A percentile compares a stretch with the other conserved stretches of the same genome.
Evolutionary conservation across 2,329 filamentous ascomycete species (phyloP).

Genomic region (Paecilomyces sp.): DNA sequence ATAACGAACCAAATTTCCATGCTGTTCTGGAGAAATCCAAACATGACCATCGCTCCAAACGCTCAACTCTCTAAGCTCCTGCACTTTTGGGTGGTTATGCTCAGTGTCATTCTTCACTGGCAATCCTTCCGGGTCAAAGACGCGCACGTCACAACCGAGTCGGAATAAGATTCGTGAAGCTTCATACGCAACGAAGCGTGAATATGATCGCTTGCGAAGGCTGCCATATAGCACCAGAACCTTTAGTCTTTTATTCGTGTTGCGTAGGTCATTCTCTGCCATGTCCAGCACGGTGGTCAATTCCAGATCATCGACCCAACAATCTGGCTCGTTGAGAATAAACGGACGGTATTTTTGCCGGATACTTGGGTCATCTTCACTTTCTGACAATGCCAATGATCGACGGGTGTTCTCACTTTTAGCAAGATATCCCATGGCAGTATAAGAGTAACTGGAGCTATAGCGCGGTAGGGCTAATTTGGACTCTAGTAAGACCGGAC

Average conservation of each 20-base stretch:
- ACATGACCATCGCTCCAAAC: constrained; percentile 61
- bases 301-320: constrained; percentile 54
- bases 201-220: constrained; percentile 51
- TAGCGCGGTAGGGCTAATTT: background rate
- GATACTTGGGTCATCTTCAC: constrained; percentile 41
- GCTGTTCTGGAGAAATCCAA: constrained; percentile 61
- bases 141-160: constrained; percentile 59
- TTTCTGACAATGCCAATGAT: constrained; percentile 38
- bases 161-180: constrained; percentile 54
- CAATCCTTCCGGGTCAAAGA: constrained; percentile 53
- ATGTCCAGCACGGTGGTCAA: constrained; percentile 47
- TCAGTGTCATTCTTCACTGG: constrained; percentile 58
- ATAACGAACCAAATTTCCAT: constrained; percentile 51
- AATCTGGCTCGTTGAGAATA: constrained; percentile 36
- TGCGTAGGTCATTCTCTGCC: constrained; percentile 41
- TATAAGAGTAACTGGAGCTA: background rate
- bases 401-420: background rate
- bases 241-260: constrained; percentile 39
- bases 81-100: constrained; percentile 53
- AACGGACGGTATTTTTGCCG: constrained; percentile 52
- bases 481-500: background rate
- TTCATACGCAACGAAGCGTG: constrained; percentile 54
- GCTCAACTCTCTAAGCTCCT: constrained; percentile 55
- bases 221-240: constrained; percentile 58
- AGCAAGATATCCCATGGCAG: background rate